These are phyloP conservation scores for Coemansia sp. DNA, from an alignment of 192 early-diverging fungal genomes.

Conservation along the genomic window DNA sequence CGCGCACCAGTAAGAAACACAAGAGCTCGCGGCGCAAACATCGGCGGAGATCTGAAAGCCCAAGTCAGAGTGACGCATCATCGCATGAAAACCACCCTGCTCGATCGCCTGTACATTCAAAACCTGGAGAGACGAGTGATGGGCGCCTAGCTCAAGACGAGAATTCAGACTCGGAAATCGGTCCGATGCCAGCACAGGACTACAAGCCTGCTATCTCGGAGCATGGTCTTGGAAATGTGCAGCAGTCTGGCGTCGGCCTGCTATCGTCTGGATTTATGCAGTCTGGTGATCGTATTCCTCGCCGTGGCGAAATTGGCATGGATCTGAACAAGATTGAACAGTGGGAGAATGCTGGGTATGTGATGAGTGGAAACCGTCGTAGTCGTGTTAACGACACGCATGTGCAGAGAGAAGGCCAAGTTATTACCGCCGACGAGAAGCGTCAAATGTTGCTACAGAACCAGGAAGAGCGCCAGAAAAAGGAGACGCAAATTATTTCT, in stretches of 20 bases:
- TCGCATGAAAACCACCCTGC: background rate
- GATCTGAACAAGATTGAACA: constrained; percentile 78
- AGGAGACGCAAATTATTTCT: constrained; percentile 89
- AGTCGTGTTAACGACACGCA: constrained; percentile 94
- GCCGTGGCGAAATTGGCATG: constrained; percentile 95
- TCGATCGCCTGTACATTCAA: background rate
- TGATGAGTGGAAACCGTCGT: constrained; percentile 95
- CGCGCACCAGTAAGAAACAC: constrained; percentile 5
- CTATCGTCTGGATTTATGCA: constrained; percentile 89
- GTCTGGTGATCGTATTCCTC: constrained; percentile 91
- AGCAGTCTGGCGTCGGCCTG: constrained; percentile 86
- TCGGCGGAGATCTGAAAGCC: background rate
- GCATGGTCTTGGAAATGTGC: constrained; percentile 69
- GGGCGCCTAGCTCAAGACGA: background rate
- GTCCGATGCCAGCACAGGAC: background rate
- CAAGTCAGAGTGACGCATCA: background rate
- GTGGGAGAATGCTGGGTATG: constrained; percentile 85
- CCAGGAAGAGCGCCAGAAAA: constrained; percentile 85
- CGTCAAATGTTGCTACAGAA: constrained; percentile 78
- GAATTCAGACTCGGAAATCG: background rate
- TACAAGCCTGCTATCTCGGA: background rate
- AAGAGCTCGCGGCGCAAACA: background rate
- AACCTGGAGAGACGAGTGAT: background rate
- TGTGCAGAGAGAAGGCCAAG: constrained; percentile 94
- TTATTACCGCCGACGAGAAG: constrained; percentile 94